Conservation (phyloP, 2,329 filamentous ascomycete species). For the Sporothrix dimorphospora region DNA sequence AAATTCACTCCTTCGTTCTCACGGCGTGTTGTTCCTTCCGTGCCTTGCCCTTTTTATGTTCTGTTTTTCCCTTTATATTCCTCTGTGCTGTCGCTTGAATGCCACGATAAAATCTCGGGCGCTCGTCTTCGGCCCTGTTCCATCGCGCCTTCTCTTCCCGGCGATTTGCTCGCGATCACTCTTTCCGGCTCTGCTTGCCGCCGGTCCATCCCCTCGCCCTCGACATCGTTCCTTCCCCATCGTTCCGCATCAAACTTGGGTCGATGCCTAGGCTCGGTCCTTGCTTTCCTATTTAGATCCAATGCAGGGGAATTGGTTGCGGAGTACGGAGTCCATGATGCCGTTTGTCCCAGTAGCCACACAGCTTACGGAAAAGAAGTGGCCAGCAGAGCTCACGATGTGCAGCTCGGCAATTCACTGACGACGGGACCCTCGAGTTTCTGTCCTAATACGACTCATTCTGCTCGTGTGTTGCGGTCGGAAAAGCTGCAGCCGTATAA, state of each 20-base stretch:
- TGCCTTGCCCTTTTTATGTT: not conserved
- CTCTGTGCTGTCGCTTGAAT: not conserved
- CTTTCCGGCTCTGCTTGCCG: conserved; percentile 18
- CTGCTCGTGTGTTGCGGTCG: not conserved
- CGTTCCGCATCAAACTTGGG: not conserved
- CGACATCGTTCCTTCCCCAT: conserved; percentile 5
- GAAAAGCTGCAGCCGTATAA: not conserved
- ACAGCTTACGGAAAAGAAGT: not conserved
- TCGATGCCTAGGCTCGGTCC: not conserved
- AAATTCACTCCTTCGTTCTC: not conserved
- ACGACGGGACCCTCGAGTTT: not conserved
- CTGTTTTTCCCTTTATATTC: not conserved
- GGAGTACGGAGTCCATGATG: not conserved
- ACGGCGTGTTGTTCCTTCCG: not conserved
- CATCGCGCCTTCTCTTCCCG: conserved; percentile 21
- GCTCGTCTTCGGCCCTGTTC: conserved; percentile 12
- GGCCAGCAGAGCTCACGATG: not conserved
- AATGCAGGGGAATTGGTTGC: conserved; percentile 1
- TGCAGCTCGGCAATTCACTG: not conserved
- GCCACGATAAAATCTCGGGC: conserved; percentile 29
- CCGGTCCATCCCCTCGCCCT: not conserved
- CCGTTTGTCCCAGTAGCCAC: not conserved
- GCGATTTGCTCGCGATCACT: conserved; percentile 9
- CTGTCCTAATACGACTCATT: not conserved
- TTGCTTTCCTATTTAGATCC: conserved; percentile 19